Evolutionary conservation across 805 yeast species (phyloP), one percentile per base, ranked within the genome.

Genomic region (Yamadazyma sp.): DNA sequence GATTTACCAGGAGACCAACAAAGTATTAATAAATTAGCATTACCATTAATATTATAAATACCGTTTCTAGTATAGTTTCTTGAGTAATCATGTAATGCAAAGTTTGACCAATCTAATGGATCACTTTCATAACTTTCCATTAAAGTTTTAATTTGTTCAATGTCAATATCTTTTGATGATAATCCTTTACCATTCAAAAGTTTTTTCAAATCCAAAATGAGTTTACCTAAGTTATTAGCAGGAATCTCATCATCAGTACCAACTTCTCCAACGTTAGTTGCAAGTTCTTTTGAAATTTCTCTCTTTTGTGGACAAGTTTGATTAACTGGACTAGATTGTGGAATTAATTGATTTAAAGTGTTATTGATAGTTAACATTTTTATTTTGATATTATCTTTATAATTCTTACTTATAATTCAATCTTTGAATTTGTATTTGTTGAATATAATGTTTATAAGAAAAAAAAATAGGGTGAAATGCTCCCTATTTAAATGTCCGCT

Each of bases 1-100:
- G 78, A 69, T 48, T 70, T 68, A 6, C 78, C 77, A 1, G 88
- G 87, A 34, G 72, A 69, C 91, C 91, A 82, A 14, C 81, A 86
- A 33, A 82, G 57, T 11, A 82, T 58, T 34, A 82, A 65, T 37
- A 82, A 61, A 48, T 82, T 80, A 27, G 86, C 96, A 48, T 76
- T 76, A 12, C 73, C 73, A 56, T 85, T 84, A 46, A 86, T 72
- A 49, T 82, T 78, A 23, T 73, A 76, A 19, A 91, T 74, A 2
- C 95, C 96, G 52, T 84, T 86, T 38, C 88, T 56, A 15, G 74
- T 62, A 48, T 81, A 82, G 38, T 64, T 65, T 40, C 75, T 52
- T 21, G 70, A 50, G 7, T 62, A 46, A 46, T 82, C 86, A 22
- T 59, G 62, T 23, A 73, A 61, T 4, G 85, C 86, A 57, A 60